phyloP scores from a whole-genome alignment of 1,284 basidiomycete genomes.

The Veloboletus limbatus region DNA sequence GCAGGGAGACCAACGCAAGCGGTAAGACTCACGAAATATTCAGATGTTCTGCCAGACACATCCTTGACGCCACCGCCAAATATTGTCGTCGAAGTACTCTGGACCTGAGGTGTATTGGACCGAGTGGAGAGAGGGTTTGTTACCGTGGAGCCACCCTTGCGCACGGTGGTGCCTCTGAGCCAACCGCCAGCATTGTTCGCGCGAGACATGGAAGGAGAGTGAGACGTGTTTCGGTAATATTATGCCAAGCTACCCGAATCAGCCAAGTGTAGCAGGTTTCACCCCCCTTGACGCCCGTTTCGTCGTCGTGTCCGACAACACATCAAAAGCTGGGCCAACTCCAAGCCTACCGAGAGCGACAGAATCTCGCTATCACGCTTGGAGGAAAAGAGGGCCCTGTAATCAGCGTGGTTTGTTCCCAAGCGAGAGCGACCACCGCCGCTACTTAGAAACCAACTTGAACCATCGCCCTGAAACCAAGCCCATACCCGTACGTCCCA shows the following conservation, averaged over 20 bases:
- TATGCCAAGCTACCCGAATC: too few relatives aligned
- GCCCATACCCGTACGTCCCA: slow-evolving; percentile 14
- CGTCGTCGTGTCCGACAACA: slow-evolving; percentile 1
- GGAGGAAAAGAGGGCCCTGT: slow-evolving; percentile 8
- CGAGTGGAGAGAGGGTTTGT: slow-evolving; percentile 48
- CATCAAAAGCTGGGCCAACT: too few relatives aligned
- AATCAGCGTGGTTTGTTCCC: slow-evolving; percentile 3
- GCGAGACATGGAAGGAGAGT: slow-evolving; percentile 27
- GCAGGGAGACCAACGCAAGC: not conserved
- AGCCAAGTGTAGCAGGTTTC: too few relatives aligned
- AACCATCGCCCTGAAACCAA: slow-evolving; percentile 13
- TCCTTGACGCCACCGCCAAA: slow-evolving; percentile 82
- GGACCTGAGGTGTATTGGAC: slow-evolving; percentile 64
- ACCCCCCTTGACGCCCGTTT: too few relatives aligned
- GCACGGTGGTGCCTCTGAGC: slow-evolving; percentile 70
- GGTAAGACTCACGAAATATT: slow-evolving; percentile 68
- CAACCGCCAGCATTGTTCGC: slow-evolving; percentile 41
- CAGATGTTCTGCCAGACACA: slow-evolving; percentile 71
- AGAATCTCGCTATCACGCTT: not conserved
- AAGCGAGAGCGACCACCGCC: too few relatives aligned
- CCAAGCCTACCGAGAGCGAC: too few relatives aligned
- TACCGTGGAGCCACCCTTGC: slow-evolving; percentile 55
- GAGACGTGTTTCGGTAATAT: too few relatives aligned
- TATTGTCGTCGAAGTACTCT: slow-evolving; percentile 66
- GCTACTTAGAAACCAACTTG: too few relatives aligned